Base-by-base conservation (phyloP, 805 yeast species). In the Sporopachydermia lactativora region DNA sequence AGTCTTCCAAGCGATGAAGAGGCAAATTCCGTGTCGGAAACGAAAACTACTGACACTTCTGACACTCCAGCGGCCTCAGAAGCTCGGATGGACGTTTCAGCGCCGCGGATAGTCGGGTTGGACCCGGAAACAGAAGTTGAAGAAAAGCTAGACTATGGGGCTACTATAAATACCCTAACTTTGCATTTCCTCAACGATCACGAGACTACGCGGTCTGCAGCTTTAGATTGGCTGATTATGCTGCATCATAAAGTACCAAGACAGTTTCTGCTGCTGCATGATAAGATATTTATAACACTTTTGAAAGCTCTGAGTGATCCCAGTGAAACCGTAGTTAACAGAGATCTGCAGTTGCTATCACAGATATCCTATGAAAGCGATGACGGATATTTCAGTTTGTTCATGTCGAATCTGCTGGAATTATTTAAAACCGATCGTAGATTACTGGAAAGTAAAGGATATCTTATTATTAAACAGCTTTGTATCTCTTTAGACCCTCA, bases 161-260 rank as follows among this genome's bases (percentile, higher is more conserved):
- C 80, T 4, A 76, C 85, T 1, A 75, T 86, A 35, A 76, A 77
- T 43, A 77, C 80, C 3, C 65, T 89, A 42, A 77, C 84, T 3
- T 55, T 75, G 35, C 94, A 86, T 53, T 76, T 81, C 45, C 59
- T 75, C 43, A 77, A 74, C 47, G 84, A 81, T 41, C 78, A 82
- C 49, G 95, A 85, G 45, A 75, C 77, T 18, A 81, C 96, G 0
- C 70, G 92, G 43, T 68, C 85, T 24, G 84, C 94, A 0, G 78
- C 92, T 17, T 62, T 92, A 28, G 95, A 88, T 47, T 92, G 98
- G 98, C 64, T 92, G 19, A 75, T 77, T 13, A 74, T 84, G 69
- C 65, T 92, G 35, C 89, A 86, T 52, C 68, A 73, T 18, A 78
- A 78, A 48, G 78, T 79, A 15, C 80, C 81, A 2, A 59, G 64